Base-by-base conservation (phyloP, 805 yeast species). In the Kodamaea fukazawae region DNA sequence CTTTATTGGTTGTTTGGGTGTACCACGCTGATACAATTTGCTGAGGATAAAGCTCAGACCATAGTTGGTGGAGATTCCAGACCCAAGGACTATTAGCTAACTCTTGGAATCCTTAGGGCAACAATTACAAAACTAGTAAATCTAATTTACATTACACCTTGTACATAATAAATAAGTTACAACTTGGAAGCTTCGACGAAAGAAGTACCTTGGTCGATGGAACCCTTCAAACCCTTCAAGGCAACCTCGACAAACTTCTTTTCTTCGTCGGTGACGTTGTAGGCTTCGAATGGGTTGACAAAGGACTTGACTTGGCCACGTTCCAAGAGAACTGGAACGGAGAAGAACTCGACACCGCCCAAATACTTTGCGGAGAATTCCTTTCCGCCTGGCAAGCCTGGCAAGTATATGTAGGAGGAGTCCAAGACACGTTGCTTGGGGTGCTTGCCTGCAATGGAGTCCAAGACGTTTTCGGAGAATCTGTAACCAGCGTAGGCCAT, bases 401-500 rank as follows among this genome's bases (percentile, higher is more conserved):
- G 76, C 46, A 83, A 71, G 54, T 77, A 77, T 23, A 76, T 58
- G 52, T 68, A 76, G 3, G 79, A 66, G 7, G 76, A 68, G 46
- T 76, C 80, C 4, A 75, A 70, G 12, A 67, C 41, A 6, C 43
- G 25, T 3, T 58, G 30, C 32, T 76, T 71, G 49, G 67, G 75
- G 18, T 81, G 59, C 29, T 81, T 74, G 65, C 81, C 86, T 38
- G 70, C 61, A 53, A 71, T 61, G 69, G 81, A 76, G 61, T 73
- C 69, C 61, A 85, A 70, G 42, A 85, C 77, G 37, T 83, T 71
- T 55, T 77, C 78, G 38, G 88, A 83, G 52, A 85, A 78, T 60
- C 80, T 77, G 60, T 81, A 85, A 56, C 90, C 91, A 33, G 91
- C 96, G 53, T 81, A 84, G 4, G 97, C 97, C 97, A 90, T 91